Conservation (phyloP, 2,329 filamentous ascomycete genomes). For the Hirsutella thompsonii region DNA sequence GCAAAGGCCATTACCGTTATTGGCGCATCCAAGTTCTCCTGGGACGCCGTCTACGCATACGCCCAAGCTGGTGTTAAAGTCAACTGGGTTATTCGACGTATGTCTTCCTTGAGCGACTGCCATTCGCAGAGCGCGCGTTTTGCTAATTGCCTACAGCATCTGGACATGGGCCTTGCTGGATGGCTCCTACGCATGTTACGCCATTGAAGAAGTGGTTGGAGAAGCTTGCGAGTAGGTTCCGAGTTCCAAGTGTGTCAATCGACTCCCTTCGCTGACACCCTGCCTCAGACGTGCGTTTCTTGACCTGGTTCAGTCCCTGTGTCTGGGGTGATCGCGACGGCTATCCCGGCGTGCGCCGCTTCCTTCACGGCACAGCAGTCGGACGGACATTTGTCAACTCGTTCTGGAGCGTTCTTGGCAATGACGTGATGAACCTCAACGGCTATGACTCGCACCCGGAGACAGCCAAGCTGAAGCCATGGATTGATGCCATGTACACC, state of each 20-base stretch:
- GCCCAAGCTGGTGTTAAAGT: constrained; percentile 41
- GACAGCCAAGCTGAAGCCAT: constrained; percentile 39
- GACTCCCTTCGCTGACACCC: background rate
- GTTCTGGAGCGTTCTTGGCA: constrained; percentile 45
- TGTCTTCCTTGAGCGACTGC: constrained; percentile 1
- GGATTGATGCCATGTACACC: constrained; percentile 36
- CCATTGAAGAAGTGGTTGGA: constrained; percentile 57
- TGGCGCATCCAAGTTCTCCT: constrained; percentile 52
- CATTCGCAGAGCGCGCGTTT: background rate
- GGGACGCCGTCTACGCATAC: constrained; percentile 51
- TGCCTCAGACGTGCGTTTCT: constrained; percentile 39
- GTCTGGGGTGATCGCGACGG: constrained; percentile 56
- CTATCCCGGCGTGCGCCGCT: constrained; percentile 36
- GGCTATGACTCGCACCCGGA: constrained; percentile 41
- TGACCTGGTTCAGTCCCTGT: constrained; percentile 66
- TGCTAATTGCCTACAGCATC: constrained; percentile 13
- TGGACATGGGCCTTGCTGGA: constrained; percentile 46
- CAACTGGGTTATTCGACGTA: constrained; percentile 45
- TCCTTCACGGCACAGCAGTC: constrained; percentile 43
- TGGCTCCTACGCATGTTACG: constrained; percentile 49
- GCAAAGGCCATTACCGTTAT: constrained; percentile 39
- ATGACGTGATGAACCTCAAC: constrained; percentile 40
- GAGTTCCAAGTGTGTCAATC: background rate
- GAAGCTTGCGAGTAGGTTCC: constrained; percentile 41
- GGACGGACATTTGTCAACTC: constrained; percentile 40